Conservation (phyloP, 371 early-diverging fungal genomes). For the Rhizopus sp. region DNA sequence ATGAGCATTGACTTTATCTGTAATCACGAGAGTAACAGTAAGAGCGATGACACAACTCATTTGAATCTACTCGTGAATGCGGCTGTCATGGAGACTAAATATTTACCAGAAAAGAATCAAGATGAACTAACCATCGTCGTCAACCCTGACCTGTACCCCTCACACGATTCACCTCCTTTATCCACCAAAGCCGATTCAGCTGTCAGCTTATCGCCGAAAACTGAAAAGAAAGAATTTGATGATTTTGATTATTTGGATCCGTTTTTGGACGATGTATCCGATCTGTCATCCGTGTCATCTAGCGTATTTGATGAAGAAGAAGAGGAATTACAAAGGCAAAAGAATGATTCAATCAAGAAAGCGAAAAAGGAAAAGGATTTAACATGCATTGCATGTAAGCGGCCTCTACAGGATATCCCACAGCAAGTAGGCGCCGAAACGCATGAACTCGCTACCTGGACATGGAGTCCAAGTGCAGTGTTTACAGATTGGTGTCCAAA, state of each 20-base stretch:
- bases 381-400: constrained; percentile 36
- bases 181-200: constrained; percentile 46
- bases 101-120: constrained; percentile 13
- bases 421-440: constrained; percentile 35
- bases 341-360: constrained; percentile 52
- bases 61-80: constrained; percentile 42
- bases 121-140: constrained; percentile 27
- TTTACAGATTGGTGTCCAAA: constrained; percentile 47
- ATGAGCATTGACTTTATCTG: constrained; percentile 53
- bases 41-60: constrained; percentile 11
- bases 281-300: constrained; percentile 40
- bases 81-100: constrained; percentile 34
- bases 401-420: constrained; percentile 36
- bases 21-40: constrained; percentile 14
- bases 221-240: constrained; percentile 7
- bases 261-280: constrained; percentile 44
- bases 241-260: constrained; percentile 25
- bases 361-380: constrained; percentile 38
- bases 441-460: constrained; percentile 51
- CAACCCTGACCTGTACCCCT: constrained; percentile 11
- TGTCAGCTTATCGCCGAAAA: constrained; percentile 36
- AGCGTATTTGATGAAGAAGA: constrained; percentile 17
- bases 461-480: constrained; percentile 50
- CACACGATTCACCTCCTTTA: constrained; percentile 8
- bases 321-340: constrained; percentile 19